A percentile compares a stretch with the other conserved stretches of the same genome.
These are phyloP conservation scores for Tephrocybe sp. DNA, from an alignment of 768 basidiomycete species.

Conservation along the genomic window DNA sequence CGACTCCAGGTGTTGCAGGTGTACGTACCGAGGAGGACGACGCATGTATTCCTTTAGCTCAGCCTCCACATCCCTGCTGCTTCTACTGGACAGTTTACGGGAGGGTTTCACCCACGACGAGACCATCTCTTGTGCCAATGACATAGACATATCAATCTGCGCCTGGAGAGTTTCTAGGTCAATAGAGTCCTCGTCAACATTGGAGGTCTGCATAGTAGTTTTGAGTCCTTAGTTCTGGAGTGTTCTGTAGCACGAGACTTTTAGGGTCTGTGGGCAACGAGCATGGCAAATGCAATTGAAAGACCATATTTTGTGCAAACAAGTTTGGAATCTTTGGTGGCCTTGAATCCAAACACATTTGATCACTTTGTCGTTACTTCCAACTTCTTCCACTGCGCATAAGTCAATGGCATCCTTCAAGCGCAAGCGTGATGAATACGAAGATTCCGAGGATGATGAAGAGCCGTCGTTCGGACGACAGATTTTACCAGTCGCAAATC, in stretches of 20 bases:
- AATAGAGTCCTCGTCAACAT: slow-evolving; percentile 53
- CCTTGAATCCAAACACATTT: too few relatives aligned
- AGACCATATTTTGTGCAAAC: background rate
- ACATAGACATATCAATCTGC: slow-evolving; percentile 81
- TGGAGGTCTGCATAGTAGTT: slow-evolving; percentile 4
- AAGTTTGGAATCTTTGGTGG: too few relatives aligned
- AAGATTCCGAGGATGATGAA: slow-evolving; percentile 61
- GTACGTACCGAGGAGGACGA: slow-evolving; percentile 64
- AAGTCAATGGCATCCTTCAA: slow-evolving; percentile 38
- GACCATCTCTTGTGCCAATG: slow-evolving; percentile 70
- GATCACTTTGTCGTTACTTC: too few relatives aligned
- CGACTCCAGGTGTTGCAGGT: too few relatives aligned
- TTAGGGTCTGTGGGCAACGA: background rate
- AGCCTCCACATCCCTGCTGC: slow-evolving; percentile 41
- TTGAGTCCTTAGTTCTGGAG: slow-evolving; percentile 1
- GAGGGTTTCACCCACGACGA: slow-evolving; percentile 75
- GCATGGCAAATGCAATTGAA: background rate
- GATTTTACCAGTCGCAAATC: slow-evolving; percentile 77
- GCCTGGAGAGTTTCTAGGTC: slow-evolving; percentile 74
- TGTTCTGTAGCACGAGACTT: background rate
- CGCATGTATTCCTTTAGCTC: slow-evolving; percentile 70
- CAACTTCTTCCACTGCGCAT: background rate
- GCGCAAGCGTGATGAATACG: slow-evolving; percentile 53
- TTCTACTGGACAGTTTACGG: slow-evolving; percentile 35
- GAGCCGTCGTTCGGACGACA: slow-evolving; percentile 65